These are phyloP conservation scores for Cladophialophora bantiana DNA, from an alignment of 2,329 filamentous ascomycete species.

Conservation along the genomic window DNA sequence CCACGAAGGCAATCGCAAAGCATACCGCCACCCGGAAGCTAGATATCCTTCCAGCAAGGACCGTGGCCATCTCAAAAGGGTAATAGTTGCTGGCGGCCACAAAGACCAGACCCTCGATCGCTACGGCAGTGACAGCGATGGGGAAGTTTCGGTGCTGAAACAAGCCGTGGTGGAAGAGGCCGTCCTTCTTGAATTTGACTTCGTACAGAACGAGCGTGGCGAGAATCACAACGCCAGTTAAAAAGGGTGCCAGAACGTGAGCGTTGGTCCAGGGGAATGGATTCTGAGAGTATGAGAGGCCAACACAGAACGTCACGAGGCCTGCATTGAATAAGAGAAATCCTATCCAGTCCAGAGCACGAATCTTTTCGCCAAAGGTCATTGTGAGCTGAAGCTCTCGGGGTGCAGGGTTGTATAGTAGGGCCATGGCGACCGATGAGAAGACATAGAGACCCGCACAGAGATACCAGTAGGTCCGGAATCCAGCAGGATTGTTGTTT, in stretches of 20 bases:
- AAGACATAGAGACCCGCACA: no score
- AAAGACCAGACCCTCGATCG: background rate
- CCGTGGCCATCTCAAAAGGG: background rate
- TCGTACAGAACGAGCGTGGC: conserved; percentile 51
- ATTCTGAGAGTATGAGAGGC: conserved; percentile 64
- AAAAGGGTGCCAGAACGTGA: conserved; percentile 58
- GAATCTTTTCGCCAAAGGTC: conserved; percentile 20
- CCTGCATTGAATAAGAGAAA: conserved; percentile 17
- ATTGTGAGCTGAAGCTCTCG: no score
- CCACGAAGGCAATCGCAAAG: conserved; percentile 5
- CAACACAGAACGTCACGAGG: conserved; percentile 58
- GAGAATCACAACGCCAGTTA: conserved; percentile 54
- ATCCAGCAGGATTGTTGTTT: no score
- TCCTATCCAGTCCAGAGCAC: conserved; percentile 26
- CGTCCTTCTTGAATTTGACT: conserved; percentile 61
- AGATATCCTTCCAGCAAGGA: conserved; percentile 4
- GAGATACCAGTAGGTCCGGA: no score
- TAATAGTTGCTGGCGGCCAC: background rate
- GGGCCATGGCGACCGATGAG: no score
- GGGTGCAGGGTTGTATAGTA: no score
- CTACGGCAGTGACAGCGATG: background rate
- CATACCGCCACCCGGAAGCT: conserved; percentile 8
- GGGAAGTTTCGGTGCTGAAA: conserved; percentile 42
- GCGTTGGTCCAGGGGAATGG: conserved; percentile 64
- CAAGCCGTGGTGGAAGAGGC: conserved; percentile 55